Evolutionary conservation across 2,329 filamentous ascomycete species (phyloP), one percentile per base, ranked within the genome.

Genomic region (Clarireedia sp.): DNA sequence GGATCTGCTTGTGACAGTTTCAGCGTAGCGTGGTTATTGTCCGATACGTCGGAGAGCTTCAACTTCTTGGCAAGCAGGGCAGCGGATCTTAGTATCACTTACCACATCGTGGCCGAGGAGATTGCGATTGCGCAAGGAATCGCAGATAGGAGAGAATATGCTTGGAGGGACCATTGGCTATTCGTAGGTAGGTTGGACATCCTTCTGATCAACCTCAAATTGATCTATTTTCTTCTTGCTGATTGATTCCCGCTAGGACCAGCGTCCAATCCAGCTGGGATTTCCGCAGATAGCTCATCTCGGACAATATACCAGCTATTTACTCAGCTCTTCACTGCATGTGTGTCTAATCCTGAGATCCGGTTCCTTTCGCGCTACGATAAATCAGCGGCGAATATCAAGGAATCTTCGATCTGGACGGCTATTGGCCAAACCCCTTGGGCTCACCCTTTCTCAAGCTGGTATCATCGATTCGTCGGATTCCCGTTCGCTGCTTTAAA

Each of bases 361-460:
- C 69, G 72, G 14, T 77, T 76, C 51, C 62, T 76, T 10, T 72
- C 66, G 29, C 69, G 75, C 1, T 78, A 70, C 49, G 75, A 77
- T 58, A 77, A 77, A 61, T 76, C 73, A 2, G 75, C 75, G 0
- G 76, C 73, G 3, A 77, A 76, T 57, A 75, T 77, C 49, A 75
- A 75, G 56, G 75, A 77, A 51, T 72, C 72, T 0, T 59, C 69
- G 38, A 62, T 77, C 2, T 78, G 74, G 74, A 68, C 73, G 3
- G 63, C 65, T 0, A 75, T 77, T 36, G 75, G 74, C 4, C 75
- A 76, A 62, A 71, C 73, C 3, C 74, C 74, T 0, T 77, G 75
- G 75, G 71, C 73, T 0, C 69, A 69, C 1, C 65, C 69, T 3
- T 72, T 72, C 60, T 74, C 74, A 0, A 71, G 67, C 1, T 77